Base-by-base conservation (phyloP, 2,329 filamentous ascomycete genomes). In the Truncatella angustata region DNA sequence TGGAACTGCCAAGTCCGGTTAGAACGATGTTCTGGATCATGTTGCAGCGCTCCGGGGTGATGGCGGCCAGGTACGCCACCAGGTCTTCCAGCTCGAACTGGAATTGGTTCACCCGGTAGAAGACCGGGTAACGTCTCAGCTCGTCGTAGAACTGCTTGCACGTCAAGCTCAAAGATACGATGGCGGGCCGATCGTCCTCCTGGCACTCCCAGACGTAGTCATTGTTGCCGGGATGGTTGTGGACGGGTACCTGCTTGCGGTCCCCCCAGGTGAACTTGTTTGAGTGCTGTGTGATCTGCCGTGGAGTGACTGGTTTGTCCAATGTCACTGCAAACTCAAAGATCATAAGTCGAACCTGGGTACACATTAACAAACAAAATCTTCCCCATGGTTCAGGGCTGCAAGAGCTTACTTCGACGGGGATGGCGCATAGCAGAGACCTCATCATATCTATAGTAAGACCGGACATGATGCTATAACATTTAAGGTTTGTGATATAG, bases 71-170 rank as follows among this genome's bases (percentile, higher is more conserved):
- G 24, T 42, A 54, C 20, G 30, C 16, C 9, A 46, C 30, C 9
- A 54, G 35, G 5, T 34, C 47, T 16, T 32, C 18, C 11, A 43
- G n/a, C 9, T 23, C 18, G 4, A 54, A 51, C 18, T 45, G 23
- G 36, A 54, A 54, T 14, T 28, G 34, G n/a, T 54, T 54, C n/a
- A 54, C 49, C 24, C 49, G 35, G 24, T 54, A 51, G 36, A 54
- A 54, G n/a, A 51, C 49, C 1, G 52, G 52, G 21, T 32, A 30
- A 4, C 18, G 28, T n/a, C 42, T 51, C 28, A 54, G 44, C 21
- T 54, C 52, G 5, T 42, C 44, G 35, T 54, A 42, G n/a, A 54
- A 50, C 16, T 50, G 42, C 26, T 35, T 30, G 52, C 52, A 54
- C 4, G 42, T 54, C 20, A 39, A 24, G 26, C 32, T 39, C 24